Conservation (phyloP, 1,139 yeast species). For the Hemisphaericaspora xylanilytica region DNA sequence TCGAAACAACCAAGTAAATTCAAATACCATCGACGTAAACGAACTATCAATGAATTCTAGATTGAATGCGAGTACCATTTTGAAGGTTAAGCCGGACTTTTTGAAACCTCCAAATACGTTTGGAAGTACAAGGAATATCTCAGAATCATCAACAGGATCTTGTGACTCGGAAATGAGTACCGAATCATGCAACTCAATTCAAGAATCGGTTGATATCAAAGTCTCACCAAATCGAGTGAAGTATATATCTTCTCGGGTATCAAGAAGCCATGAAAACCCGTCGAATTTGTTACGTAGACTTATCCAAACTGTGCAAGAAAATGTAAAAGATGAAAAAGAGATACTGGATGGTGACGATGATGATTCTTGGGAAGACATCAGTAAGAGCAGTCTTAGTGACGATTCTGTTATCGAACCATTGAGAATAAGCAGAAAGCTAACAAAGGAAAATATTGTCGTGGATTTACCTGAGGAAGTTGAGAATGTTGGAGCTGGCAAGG, state of each 20-base stretch:
- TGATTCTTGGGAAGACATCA: not conserved
- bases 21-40: no score
- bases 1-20: no score
- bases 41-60: no score
- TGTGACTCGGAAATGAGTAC: constrained; percentile 9
- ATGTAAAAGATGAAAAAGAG: not conserved
- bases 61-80: no score
- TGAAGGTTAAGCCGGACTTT: no score
- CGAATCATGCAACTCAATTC: constrained; percentile 37
- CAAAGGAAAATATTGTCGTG: not conserved
- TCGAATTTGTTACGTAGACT: not conserved
- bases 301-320: not conserved
- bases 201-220: constrained; percentile 31
- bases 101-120: no score
- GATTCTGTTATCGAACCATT: constrained; percentile 12
- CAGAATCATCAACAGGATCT: constrained; percentile 6
- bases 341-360: not conserved
- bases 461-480: no score
- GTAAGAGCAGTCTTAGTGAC: constrained; percentile 8
- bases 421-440: constrained; percentile 7
- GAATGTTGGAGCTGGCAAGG: constrained; percentile 10
- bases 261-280: no score
- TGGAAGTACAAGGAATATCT: constrained; percentile 5
- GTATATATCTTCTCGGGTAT: no score
- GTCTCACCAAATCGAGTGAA: constrained; percentile 1